These are phyloP conservation scores for Colletotrichum noveboracense DNA, from an alignment of 2,329 filamentous ascomycete species.

Conservation along the genomic window DNA sequence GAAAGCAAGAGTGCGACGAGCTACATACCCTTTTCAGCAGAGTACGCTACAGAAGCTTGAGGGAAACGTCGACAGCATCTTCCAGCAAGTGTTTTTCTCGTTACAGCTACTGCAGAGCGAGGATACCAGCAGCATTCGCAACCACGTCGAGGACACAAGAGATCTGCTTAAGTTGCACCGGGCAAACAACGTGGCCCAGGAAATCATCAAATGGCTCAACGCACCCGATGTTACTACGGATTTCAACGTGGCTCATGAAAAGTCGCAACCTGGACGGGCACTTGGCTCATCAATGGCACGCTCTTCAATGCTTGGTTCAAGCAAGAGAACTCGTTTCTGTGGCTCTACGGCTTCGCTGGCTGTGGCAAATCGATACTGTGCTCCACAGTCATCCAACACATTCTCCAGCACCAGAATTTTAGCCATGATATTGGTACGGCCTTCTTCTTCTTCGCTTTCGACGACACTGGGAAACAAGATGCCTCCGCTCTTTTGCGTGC, in stretches of 20 bases:
- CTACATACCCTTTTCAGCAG: conserved; percentile 36
- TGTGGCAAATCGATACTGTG: conserved; percentile 45
- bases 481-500: conserved; percentile 34
- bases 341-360: conserved; percentile 43
- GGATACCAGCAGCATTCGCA: conserved; percentile 25
- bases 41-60: conserved; percentile 43
- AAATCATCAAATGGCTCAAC: conserved; percentile 36
- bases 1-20: conserved; percentile 12
- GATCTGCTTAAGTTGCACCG: conserved; percentile 28
- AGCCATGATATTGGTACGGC: conserved; percentile 30
- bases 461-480: conserved; percentile 36
- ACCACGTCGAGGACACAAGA: conserved; percentile 31
- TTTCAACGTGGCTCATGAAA: conserved; percentile 33
- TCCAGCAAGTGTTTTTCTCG: conserved; percentile 33
- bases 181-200: conserved; percentile 27
- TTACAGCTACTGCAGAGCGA: conserved; percentile 36
- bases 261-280: conserved; percentile 34
- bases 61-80: conserved; percentile 36
- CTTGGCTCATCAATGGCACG: conserved; percentile 34
- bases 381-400: conserved; percentile 37
- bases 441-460: conserved; percentile 47
- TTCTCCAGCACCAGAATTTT: conserved; percentile 21
- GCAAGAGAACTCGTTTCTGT: conserved; percentile 35
- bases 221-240: conserved; percentile 39
- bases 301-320: conserved; percentile 31